These are phyloP conservation scores for Penicillium herquei DNA, from an alignment of 495 filamentous ascomycete species.

Conservation along the genomic window DNA sequence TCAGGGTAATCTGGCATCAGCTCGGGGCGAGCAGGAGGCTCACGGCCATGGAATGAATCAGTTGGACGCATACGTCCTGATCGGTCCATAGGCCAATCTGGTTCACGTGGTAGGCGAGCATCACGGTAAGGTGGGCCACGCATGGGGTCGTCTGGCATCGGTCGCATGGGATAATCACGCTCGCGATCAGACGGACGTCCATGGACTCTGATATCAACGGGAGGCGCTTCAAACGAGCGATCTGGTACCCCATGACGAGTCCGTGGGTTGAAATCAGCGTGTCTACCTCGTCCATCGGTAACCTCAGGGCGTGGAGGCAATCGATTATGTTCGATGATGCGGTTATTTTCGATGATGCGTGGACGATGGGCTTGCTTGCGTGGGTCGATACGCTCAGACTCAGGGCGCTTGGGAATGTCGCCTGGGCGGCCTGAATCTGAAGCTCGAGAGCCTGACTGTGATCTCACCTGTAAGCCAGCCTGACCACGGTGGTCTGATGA, in stretches of 20 bases:
- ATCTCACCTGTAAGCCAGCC: slow-evolving; percentile 21
- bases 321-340: slow-evolving; percentile 30
- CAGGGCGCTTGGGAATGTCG: slow-evolving; percentile 37
- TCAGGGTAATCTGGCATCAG: slow-evolving; percentile 38
- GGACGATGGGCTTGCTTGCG: slow-evolving; percentile 36
- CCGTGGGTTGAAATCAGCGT: slow-evolving; percentile 35
- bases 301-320: slow-evolving; percentile 41
- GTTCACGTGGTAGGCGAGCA: slow-evolving; percentile 29
- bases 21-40: slow-evolving; percentile 35
- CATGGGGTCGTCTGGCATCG: slow-evolving; percentile 41
- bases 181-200: slow-evolving; percentile 33
- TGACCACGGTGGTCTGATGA: slow-evolving; percentile 13
- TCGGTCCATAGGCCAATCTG: slow-evolving; percentile 38
- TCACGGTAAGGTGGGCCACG: slow-evolving; percentile 39
- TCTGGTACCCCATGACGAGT: slow-evolving; percentile 38
- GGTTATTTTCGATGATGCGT: slow-evolving; percentile 28
- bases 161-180: slow-evolving; percentile 34
- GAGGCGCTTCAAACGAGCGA: slow-evolving; percentile 35
- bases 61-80: slow-evolving; percentile 30
- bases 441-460: slow-evolving; percentile 26
- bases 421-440: slow-evolving; percentile 29
- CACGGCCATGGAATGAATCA: slow-evolving; percentile 30
- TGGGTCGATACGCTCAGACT: slow-evolving; percentile 30
- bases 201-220: slow-evolving; percentile 26
- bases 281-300: slow-evolving; percentile 40